Evolutionary conservation across 2,329 filamentous ascomycete genomes (phyloP), one percentile per base, ranked within the genome.

Genomic region (Talaromyces sp.): DNA sequence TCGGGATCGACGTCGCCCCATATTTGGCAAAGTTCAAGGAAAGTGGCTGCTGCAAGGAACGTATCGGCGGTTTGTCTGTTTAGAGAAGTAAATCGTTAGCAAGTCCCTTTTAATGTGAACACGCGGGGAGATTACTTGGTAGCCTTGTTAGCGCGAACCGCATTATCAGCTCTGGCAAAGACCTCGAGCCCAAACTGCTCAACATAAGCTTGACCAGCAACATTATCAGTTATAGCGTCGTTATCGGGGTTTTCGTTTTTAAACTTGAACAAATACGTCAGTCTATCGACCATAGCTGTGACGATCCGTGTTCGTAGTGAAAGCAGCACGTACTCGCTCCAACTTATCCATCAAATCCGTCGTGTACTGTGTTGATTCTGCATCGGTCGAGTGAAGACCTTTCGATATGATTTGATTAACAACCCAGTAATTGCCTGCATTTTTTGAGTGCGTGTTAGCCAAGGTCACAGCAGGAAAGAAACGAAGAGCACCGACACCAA

Each of bases 181-280:
- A 93, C 93, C 73, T 97, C 91, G 69, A 94, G 83, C 0, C 90
- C 94, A 76, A 99, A 99, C 75, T 97, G 90, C 78, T 98, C 93
- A 57, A 98, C 89, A 72, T 97, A 97, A 62, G 92, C 93, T 78
- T 93, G 92, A 1, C 92, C 94, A 3, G 90, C 92, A 1, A 89
- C 82, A 71, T 97, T 93, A 77, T 98, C 94, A 6, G 87, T 84
- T 62, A 98, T 89, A 16, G 93, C 90, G 74, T 96, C 92, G 73
- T 98, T 91, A 57, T 86, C 84, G 10, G 88, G 83, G 73, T 94
- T 88, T 65, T 90, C 86, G 11, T 81, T 81, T 81, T 95, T 95
- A 68, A 87, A 89, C 84, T 90, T 69, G 67, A 68, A 39, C 16
- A n/a, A 58, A 37, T 24, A 47, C 16, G 11, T 43, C 63, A 62